phyloP scores from a whole-genome alignment of 768 basidiomycete species.

The Leccinum uliginosum region DNA sequence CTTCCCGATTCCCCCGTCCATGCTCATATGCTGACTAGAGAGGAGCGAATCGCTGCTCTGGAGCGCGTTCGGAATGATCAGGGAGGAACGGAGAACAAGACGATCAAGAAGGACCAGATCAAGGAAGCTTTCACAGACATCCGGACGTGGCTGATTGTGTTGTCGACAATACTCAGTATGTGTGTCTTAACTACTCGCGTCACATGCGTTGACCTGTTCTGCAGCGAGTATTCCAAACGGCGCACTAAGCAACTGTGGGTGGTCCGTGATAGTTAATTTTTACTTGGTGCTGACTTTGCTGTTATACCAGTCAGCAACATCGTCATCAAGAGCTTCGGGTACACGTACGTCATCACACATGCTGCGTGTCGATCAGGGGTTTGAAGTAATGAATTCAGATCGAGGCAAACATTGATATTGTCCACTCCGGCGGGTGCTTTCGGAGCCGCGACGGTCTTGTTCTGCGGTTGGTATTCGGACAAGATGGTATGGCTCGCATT shows the following conservation, averaged over 20 bases:
- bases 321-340: slow-evolving; percentile 61
- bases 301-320: slow-evolving; percentile 48
- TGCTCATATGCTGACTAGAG: slow-evolving; percentile 49
- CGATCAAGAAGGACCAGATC: slow-evolving; percentile 54
- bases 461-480: slow-evolving; percentile 65
- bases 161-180: slow-evolving; percentile 58
- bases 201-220: not conserved
- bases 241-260: slow-evolving; percentile 58
- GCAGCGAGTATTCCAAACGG: slow-evolving; percentile 66
- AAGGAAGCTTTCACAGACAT: slow-evolving; percentile 53
- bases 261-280: not conserved
- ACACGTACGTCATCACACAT: slow-evolving; percentile 40
- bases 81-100: slow-evolving; percentile 59
- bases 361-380: not conserved
- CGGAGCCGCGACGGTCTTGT: slow-evolving; percentile 42
- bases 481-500: slow-evolving; percentile 39
- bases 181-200: not conserved
- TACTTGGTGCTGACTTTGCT: not conserved
- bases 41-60: slow-evolving; percentile 58
- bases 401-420: slow-evolving; percentile 57
- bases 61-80: slow-evolving; percentile 67
- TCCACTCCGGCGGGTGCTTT: slow-evolving; percentile 54
- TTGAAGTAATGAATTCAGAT: slow-evolving; percentile 30
- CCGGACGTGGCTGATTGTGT: slow-evolving; percentile 58
- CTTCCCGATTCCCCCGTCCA: slow-evolving; percentile 64